These are phyloP conservation scores for Boletellus sp. DNA, from an alignment of 768 basidiomycete genomes.

Conservation along the genomic window DNA sequence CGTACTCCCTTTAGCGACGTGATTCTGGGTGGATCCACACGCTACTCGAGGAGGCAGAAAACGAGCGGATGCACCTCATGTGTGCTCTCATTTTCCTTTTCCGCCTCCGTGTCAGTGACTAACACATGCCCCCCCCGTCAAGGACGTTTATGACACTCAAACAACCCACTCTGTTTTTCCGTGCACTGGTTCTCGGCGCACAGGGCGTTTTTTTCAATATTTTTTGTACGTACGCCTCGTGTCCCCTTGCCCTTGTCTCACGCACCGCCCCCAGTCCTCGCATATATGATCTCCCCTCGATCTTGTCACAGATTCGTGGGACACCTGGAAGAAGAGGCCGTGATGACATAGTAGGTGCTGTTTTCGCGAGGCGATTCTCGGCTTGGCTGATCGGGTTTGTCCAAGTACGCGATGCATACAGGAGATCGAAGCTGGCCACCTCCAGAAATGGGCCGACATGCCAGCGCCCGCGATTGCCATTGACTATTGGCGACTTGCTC, in stretches of 20 bases:
- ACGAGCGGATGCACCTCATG: slow-evolving; percentile 96
- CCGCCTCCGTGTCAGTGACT: slow-evolving; percentile 9
- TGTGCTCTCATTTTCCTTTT: slow-evolving; percentile 25
- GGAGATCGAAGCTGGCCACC: slow-evolving; percentile 75
- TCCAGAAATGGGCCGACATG: slow-evolving; percentile 76
- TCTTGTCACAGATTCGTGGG: slow-evolving; percentile 90
- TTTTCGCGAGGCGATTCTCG: slow-evolving; percentile 17
- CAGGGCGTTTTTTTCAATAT: slow-evolving; percentile 91
- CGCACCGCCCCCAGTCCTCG: slow-evolving; percentile 48
- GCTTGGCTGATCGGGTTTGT: slow-evolving; percentile 11
- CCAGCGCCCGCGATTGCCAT: slow-evolving; percentile 87
- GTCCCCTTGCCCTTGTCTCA: slow-evolving; percentile 12
- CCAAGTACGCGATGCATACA: slow-evolving; percentile 73
- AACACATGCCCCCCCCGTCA: slow-evolving; percentile 14
- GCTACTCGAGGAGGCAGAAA: slow-evolving; percentile 90
- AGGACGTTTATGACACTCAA: slow-evolving; percentile 96
- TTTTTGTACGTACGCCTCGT: slow-evolving; percentile 58
- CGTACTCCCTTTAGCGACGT: slow-evolving; percentile 36
- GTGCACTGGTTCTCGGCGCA: slow-evolving; percentile 78
- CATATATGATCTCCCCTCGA: slow-evolving; percentile 72
- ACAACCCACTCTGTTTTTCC: slow-evolving; percentile 76
- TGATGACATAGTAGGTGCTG: slow-evolving; percentile 74
- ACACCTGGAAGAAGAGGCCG: slow-evolving; percentile 92
- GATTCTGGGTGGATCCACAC: slow-evolving; percentile 87
- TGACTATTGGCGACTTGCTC: slow-evolving; percentile 86